A percentile compares a stretch with the other conserved stretches of the same genome.
phyloP scores from a whole-genome alignment of 1,284 basidiomycete genomes.

The Cutaneotrichosporon cavernicola region DNA sequence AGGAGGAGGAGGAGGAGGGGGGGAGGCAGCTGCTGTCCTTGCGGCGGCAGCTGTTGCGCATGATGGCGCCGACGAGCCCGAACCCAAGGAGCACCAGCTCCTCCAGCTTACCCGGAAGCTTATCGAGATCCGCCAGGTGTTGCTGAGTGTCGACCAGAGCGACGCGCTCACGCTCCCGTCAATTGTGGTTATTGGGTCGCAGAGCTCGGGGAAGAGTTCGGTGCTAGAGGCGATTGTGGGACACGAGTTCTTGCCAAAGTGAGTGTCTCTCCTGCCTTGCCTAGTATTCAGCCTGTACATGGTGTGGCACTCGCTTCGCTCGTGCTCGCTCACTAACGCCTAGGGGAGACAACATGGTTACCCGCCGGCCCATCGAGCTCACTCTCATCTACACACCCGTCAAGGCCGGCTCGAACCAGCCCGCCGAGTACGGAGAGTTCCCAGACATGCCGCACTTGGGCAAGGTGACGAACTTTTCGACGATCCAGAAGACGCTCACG shows the following conservation, averaged over 20 bases:
- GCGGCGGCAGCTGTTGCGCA: conserved; percentile 22
- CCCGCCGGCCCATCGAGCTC: conserved; percentile 93
- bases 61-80: conserved; percentile 14
- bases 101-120: conserved; percentile 93
- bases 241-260: conserved; percentile 98
- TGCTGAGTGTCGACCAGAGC: conserved; percentile 92
- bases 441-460: conserved; percentile 68
- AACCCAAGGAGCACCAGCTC: conserved; percentile 54
- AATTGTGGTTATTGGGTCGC: conserved; percentile 97
- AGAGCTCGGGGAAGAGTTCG: conserved; percentile 96
- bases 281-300: not conserved
- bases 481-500: conserved; percentile 87
- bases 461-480: conserved; percentile 82
- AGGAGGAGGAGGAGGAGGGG: conserved; percentile 24
- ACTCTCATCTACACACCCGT: conserved; percentile 88
- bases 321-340: not conserved
- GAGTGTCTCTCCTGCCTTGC: conserved; percentile 37
- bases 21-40: conserved; percentile 13
- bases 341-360: conserved; percentile 99
- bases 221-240: conserved; percentile 97
- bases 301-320: conserved; percentile 4
- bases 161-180: conserved; percentile 90
- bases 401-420: conserved; percentile 57
- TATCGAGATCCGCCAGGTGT: conserved; percentile 91
- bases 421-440: conserved; percentile 89